phyloP scores from a whole-genome alignment of 2,329 filamentous ascomycete species.

The Neonectria ditissima region DNA sequence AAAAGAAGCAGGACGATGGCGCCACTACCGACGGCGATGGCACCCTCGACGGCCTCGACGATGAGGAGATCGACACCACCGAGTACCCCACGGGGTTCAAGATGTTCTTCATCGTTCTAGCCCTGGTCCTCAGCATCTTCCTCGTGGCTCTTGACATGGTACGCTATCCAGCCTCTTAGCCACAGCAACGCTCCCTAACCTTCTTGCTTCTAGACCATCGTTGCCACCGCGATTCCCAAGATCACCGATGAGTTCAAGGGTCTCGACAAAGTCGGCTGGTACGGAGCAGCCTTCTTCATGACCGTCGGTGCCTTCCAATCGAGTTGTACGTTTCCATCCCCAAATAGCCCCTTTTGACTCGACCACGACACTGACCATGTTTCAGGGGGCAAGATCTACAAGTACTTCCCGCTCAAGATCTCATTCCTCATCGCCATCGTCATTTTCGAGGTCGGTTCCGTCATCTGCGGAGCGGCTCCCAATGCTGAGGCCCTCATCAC shows the following conservation, averaged over 20 bases:
- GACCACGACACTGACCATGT: constrained; percentile 34
- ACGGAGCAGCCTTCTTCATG: constrained; percentile 67
- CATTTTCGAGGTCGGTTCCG: constrained; percentile 66
- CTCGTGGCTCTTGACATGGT: constrained; percentile 63
- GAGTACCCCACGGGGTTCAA: constrained; percentile 56
- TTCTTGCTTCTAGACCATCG: constrained; percentile 57
- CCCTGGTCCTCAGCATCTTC: constrained; percentile 61
- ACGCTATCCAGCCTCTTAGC: constrained; percentile 29
- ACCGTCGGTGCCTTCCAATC: constrained; percentile 60
- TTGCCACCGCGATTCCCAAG: constrained; percentile 68
- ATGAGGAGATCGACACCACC: constrained; percentile 39
- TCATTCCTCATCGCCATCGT: constrained; percentile 61
- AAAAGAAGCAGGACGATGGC: constrained; percentile 42
- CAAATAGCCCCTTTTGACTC: constrained; percentile 19
- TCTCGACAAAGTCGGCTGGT: constrained; percentile 68
- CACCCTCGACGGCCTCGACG: constrained; percentile 32
- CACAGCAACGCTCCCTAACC: constrained; percentile 12
- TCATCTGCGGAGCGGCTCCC: constrained; percentile 62
- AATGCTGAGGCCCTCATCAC: constrained; percentile 62
- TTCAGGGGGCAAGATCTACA: constrained; percentile 60
- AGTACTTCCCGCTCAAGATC: constrained; percentile 64
- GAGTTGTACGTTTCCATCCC: constrained; percentile 48
- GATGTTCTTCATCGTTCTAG: constrained; percentile 58
- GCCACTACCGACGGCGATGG: constrained; percentile 37
- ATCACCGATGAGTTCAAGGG: constrained; percentile 66